Conservation (phyloP, 192 early-diverging fungal genomes). For the Coemansia erecta region DNA sequence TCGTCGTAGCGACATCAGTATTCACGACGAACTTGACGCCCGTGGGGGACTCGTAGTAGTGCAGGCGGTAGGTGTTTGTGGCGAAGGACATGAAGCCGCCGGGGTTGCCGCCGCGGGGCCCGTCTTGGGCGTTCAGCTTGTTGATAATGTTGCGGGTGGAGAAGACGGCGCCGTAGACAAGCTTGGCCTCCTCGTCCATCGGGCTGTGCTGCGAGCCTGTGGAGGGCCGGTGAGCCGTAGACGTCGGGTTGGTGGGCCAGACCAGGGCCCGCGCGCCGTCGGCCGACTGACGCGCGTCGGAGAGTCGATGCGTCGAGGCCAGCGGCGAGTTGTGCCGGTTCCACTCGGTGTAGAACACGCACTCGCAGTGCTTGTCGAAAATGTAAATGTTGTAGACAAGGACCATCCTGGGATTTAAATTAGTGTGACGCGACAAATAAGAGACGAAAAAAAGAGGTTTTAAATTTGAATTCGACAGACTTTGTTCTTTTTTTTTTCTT, state of each 20-base stretch:
- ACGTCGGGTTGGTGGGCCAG: constrained; percentile 22
- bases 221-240: constrained; percentile 15
- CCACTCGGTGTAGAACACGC: constrained; percentile 87
- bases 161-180: constrained; percentile 95
- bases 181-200: constrained; percentile 84
- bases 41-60: constrained; percentile 87
- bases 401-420: constrained; percentile 18
- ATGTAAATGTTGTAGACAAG: constrained; percentile 86
- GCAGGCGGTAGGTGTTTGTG: constrained; percentile 84
- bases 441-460: background rate
- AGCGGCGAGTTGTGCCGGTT: constrained; percentile 50
- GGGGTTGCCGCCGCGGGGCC: constrained; percentile 37
- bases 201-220: constrained; percentile 20
- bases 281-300: constrained; percentile 10
- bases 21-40: constrained; percentile 86
- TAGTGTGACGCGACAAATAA: background rate
- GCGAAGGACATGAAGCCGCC: constrained; percentile 58
- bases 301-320: constrained; percentile 11
- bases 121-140: constrained; percentile 63
- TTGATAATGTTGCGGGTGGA: constrained; percentile 84
- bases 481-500: background rate
- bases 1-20: constrained; percentile 69
- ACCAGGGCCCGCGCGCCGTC: constrained; percentile 28
- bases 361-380: constrained; percentile 90
- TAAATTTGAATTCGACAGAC: background rate